Percentiles rank a stretch among this genome's conserved stretches.
Conservation (phyloP, 441 rosid species). For the Gossypium trilobum region DNA sequence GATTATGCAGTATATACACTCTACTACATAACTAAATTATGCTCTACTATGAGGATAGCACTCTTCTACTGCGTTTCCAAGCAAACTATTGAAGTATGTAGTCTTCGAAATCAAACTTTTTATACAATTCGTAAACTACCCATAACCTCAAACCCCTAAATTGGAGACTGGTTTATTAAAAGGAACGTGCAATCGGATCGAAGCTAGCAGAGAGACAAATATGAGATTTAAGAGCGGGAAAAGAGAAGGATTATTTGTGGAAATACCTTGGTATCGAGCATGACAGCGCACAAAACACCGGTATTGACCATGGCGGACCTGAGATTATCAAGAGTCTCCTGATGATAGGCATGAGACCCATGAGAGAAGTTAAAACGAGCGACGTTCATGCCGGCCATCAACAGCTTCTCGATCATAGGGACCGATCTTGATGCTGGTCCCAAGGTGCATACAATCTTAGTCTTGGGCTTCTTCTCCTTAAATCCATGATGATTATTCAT, state of each 20-base stretch:
- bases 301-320: conserved; percentile 65
- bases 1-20: neutral
- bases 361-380: conserved; percentile 93
- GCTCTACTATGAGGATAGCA: neutral
- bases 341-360: conserved; percentile 82
- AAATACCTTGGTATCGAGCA: conserved; percentile 85
- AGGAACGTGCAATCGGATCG: no score
- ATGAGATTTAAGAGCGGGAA: neutral
- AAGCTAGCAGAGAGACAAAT: no score
- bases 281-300: conserved; percentile 78
- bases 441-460: conserved; percentile 86
- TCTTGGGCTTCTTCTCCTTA: conserved; percentile 55
- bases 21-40: neutral
- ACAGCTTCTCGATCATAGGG: conserved; percentile 62
- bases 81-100: neutral
- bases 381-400: conserved; percentile 86
- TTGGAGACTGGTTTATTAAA: no score
- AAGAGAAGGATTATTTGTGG: neutral
- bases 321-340: conserved; percentile 84
- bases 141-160: no score
- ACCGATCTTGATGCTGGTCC: conserved; percentile 84
- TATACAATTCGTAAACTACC: no score
- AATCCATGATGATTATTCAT: neutral
- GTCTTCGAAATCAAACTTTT: neutral
- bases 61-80: neutral